A percentile compares a stretch with the other conserved stretches of the same genome.
Evolutionary conservation across 768 basidiomycete genomes (phyloP).

Genomic region (Serendipita sp.): DNA sequence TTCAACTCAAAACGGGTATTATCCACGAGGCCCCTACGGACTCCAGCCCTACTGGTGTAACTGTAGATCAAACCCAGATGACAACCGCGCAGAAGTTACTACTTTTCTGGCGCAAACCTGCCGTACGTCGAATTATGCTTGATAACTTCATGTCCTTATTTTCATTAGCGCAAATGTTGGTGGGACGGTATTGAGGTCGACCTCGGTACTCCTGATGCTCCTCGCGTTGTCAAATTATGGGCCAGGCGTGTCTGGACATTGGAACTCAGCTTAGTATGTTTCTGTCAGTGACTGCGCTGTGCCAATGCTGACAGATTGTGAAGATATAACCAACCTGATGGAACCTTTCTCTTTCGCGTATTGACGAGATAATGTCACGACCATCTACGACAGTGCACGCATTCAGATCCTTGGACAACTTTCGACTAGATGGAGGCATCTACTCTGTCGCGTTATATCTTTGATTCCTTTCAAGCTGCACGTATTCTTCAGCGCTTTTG

Average conservation of each 20-base stretch:
- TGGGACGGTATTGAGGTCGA: constrained; percentile 96
- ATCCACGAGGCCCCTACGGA: constrained; percentile 35
- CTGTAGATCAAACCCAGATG: constrained; percentile 85
- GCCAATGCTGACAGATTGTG: neutral
- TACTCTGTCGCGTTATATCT: neutral
- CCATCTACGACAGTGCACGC: neutral
- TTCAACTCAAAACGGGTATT: constrained; percentile 94
- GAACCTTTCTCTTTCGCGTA: neutral
- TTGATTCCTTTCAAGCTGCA: neutral
- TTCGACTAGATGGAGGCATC: neutral
- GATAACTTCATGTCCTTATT: neutral
- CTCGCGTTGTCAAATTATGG: constrained; percentile 73
- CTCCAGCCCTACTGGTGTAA: constrained; percentile 39
- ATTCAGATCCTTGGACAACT: neutral
- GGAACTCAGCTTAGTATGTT: constrained; percentile 74
- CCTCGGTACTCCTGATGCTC: constrained; percentile 35
- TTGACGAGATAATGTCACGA: neutral
- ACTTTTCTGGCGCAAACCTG: constrained; percentile 97
- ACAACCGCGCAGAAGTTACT: constrained; percentile 92
- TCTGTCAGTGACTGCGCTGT: neutral
- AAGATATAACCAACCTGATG: constrained; percentile 5
- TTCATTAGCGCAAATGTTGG: constrained; percentile 88
- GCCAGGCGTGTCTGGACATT: constrained; percentile 96
- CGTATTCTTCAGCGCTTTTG: neutral
- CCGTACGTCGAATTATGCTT: constrained; percentile 41